Percentiles rank a stretch among this genome's conserved stretches.
These are phyloP conservation scores for Oenanthe sinensis DNA, from an alignment of 129 eudicot species.

Conservation along the genomic window DNA sequence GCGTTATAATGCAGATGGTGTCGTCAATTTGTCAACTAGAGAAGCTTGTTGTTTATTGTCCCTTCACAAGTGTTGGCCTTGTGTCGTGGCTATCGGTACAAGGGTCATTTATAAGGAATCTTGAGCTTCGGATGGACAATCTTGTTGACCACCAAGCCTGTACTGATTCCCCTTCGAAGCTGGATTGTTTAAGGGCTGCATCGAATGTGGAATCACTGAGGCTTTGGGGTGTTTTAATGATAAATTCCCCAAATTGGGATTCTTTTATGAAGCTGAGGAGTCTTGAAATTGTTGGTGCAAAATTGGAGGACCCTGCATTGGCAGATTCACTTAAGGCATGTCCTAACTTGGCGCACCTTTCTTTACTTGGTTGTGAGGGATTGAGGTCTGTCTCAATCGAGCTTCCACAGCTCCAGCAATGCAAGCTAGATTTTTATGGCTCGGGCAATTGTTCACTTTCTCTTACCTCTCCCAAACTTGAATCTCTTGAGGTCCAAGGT, in stretches of 20 bases:
- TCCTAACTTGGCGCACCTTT: conserved; percentile 57
- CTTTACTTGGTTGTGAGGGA: conserved; percentile 86
- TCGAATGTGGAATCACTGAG: conserved; percentile 56
- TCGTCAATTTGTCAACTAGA: conserved; percentile 45
- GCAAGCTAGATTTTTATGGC: conserved; percentile 73
- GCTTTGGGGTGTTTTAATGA: conserved; percentile 84
- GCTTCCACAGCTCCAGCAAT: conserved; percentile 49
- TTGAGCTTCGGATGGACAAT: conserved; percentile 84
- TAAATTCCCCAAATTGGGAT: conserved; percentile 70
- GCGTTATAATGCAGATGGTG: conserved; percentile 38
- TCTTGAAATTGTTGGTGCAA: conserved; percentile 89
- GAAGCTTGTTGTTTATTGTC: conserved; percentile 85
- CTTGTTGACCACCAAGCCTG: conserved; percentile 28
- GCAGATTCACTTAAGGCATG: conserved; percentile 51
- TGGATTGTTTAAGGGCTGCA: conserved; percentile 66
- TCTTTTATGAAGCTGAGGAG: conserved; percentile 35
- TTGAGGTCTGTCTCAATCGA: conserved; percentile 50
- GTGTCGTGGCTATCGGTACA: conserved; percentile 48
- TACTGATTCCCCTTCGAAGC: conserved; percentile 39
- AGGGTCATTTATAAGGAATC: conserved; percentile 46
- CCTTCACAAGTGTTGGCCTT: conserved; percentile 56
- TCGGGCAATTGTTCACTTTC: conserved; percentile 49
- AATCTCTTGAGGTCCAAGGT: conserved; percentile 79
- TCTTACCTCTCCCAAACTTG: conserved; percentile 55
- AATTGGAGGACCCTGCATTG: conserved; percentile 59